Percentiles rank a stretch among this genome's conserved stretches.
phyloP scores from a whole-genome alignment of 495 filamentous ascomycete species.

The Physcia stellaris region DNA sequence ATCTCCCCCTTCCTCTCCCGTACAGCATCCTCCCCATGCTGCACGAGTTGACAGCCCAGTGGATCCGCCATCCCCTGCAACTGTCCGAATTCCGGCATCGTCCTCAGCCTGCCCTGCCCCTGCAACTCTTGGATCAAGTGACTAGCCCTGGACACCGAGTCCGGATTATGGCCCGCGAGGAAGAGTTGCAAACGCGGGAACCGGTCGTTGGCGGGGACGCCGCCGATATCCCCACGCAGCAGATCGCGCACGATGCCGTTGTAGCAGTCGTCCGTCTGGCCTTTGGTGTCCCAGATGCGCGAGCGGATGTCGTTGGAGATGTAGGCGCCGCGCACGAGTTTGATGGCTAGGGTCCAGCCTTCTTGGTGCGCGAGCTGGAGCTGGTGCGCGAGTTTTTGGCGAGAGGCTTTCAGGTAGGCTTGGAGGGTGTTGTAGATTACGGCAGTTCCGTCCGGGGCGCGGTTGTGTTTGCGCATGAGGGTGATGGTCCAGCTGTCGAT shows the following conservation, averaged over 20 bases:
- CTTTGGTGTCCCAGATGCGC: conserved; percentile 30
- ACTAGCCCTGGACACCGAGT: conserved; percentile 22
- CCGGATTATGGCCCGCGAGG: conserved; percentile 28
- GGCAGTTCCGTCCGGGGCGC: conserved; percentile 10
- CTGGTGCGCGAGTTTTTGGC: conserved; percentile 21
- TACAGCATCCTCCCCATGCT: conserved; percentile 3
- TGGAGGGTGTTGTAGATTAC: conserved; percentile 31
- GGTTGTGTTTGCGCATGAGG: conserved; percentile 27
- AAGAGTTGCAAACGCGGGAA: conserved; percentile 26
- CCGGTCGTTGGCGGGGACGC: conserved; percentile 4
- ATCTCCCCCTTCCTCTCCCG: no score
- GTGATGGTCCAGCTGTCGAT: conserved; percentile 27
- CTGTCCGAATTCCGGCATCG: conserved; percentile 24
- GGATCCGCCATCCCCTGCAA: conserved; percentile 24
- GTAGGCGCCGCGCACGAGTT: conserved; percentile 30
- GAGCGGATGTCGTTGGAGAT: conserved; percentile 24
- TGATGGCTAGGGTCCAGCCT: conserved; percentile 24
- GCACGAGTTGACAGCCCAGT: conserved; percentile 21
- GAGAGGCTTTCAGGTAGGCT: conserved; percentile 26
- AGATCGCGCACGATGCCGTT: conserved; percentile 25
- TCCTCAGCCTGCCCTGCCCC: conserved; percentile 19
- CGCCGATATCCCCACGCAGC: conserved; percentile 16
- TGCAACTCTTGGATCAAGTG: conserved; percentile 22
- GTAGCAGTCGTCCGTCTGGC: conserved; percentile 27
- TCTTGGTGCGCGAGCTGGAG: conserved; percentile 20